Base-by-base conservation (phyloP, 75 land plant species). In the Sequoia sempervirens region DNA sequence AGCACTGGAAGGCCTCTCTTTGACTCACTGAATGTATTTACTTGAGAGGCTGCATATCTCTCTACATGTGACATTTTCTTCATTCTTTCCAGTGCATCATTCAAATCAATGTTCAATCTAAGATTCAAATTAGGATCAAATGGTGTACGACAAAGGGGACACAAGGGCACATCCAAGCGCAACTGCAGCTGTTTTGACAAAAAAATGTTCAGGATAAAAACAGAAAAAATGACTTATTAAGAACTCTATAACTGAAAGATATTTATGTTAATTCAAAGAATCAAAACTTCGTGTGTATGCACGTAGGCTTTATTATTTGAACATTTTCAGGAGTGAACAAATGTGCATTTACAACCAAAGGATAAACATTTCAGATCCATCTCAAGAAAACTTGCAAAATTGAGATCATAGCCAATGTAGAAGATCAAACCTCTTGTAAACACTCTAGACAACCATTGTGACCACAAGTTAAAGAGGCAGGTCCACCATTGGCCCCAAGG, bases 111-210 rank as follows among this genome's bases (percentile, higher is more conserved):
- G 85, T 90, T 90, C 18, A 80, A 76, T 47, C 86, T 82, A 15
- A 90, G 83, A 82, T 82, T 89, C 81, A 86, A 61, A 15, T 89
- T 91, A 7, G 86, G 70, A 86, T 86, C 86, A 75, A 90, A 90
- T 17, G 90, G 91, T 6, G 90, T 89, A 61, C 91, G 90, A 34
- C 91, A 90, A 72, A 90, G 91, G 37, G 91, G 91, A 72, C 91
- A 90, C 3, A 89, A 75, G 32, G 91, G 91, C 80, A 82, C 34
- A 50, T 79, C 53, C 34, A 85, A 84, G 79, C 86, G 91, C 73
- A 54, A 53, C 85, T 90, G 91, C 81, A 90, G 86, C 88, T 87
- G 83, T 40, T 54, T 50, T 74, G 36, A 83, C 45, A 78, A 68
- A 40, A n/a, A 45, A 43, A 36, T 81, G 28, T 38, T 82, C 26